Conservation (phyloP, 768 basidiomycete species). For the Tricholoma matsutake region DNA sequence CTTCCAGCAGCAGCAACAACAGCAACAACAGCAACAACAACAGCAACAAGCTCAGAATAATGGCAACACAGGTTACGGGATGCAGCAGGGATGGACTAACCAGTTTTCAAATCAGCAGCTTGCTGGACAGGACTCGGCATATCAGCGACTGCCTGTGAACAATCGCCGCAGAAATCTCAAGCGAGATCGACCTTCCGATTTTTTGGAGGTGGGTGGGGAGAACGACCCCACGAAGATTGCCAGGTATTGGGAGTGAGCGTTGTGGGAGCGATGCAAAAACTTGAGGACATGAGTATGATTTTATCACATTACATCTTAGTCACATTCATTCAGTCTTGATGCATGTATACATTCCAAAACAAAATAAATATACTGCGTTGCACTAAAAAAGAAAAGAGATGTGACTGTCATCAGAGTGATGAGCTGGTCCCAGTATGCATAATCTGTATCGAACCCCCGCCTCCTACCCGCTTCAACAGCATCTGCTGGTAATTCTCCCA, state of each 20-base stretch:
- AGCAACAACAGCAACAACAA: constrained; percentile 45
- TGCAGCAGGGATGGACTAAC: constrained; percentile 41
- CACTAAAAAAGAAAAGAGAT: not conserved
- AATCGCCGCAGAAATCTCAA: constrained; percentile 76
- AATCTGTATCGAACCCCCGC: constrained; percentile 14
- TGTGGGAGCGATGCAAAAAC: not conserved
- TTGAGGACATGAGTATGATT: not conserved
- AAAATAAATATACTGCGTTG: constrained; percentile 10
- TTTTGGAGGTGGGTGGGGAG: constrained; percentile 69
- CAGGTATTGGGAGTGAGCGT: constrained; percentile 71
- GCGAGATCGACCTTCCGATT: constrained; percentile 81
- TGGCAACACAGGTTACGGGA: constrained; percentile 36
- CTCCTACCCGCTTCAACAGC: constrained; percentile 40
- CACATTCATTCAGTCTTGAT: not conserved
- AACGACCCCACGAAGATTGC: constrained; percentile 50
- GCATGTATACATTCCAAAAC: constrained; percentile 5
- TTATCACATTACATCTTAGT: not conserved
- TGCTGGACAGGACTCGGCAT: constrained; percentile 75
- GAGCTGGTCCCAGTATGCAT: constrained; percentile 10
- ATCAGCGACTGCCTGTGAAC: constrained; percentile 80
- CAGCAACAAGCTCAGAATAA: constrained; percentile 48
- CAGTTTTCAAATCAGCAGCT: constrained; percentile 64
- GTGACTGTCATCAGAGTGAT: not conserved
- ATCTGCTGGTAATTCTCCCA: constrained; percentile 85
- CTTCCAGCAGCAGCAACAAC: constrained; percentile 53